Evolutionary conservation across 1,284 basidiomycete genomes (phyloP).

Genomic region (Boletus austroedulis): DNA sequence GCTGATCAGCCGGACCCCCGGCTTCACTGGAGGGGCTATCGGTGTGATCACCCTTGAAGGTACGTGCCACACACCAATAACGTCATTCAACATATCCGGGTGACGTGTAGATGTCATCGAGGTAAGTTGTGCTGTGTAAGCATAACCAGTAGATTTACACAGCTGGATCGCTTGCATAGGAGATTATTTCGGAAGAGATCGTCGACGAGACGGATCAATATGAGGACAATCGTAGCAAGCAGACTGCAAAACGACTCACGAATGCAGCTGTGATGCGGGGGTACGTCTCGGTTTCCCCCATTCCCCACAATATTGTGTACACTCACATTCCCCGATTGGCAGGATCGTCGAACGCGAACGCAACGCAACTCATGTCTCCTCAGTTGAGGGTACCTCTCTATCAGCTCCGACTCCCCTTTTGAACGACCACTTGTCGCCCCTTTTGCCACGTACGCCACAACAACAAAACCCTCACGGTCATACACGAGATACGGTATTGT

Average conservation of each 20-base stretch:
- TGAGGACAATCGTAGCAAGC: conserved; percentile 80
- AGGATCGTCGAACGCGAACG: conserved; percentile 47
- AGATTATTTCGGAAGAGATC: conserved; percentile 87
- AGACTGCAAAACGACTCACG: conserved; percentile 54
- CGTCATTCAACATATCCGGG: neutral
- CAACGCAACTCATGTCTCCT: conserved; percentile 9
- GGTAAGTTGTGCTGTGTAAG: conserved; percentile 30
- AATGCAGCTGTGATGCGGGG: conserved; percentile 81
- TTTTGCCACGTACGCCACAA: conserved; percentile 19
- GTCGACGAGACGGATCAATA: conserved; percentile 89
- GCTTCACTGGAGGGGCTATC: conserved; percentile 74
- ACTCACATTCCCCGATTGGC: neutral
- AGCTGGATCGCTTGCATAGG: conserved; percentile 34
- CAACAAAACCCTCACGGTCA: conserved; percentile 4
- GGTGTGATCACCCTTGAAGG: conserved; percentile 83
- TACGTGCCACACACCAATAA: conserved; percentile 20
- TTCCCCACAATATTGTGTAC: neutral
- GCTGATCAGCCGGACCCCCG: conserved; percentile 82
- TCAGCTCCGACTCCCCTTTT: conserved; percentile 16
- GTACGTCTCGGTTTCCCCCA: conserved; percentile 38
- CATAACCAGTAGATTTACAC: neutral
- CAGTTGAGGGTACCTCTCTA: conserved; percentile 20
- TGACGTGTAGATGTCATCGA: conserved; percentile 65
- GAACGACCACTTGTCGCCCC: conserved; percentile 2
- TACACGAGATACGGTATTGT: conserved; percentile 1